Evolutionary conservation across 371 early-diverging fungal species (phyloP), one percentile per base, ranked within the genome.

Genomic region (Mortierella sp.): DNA sequence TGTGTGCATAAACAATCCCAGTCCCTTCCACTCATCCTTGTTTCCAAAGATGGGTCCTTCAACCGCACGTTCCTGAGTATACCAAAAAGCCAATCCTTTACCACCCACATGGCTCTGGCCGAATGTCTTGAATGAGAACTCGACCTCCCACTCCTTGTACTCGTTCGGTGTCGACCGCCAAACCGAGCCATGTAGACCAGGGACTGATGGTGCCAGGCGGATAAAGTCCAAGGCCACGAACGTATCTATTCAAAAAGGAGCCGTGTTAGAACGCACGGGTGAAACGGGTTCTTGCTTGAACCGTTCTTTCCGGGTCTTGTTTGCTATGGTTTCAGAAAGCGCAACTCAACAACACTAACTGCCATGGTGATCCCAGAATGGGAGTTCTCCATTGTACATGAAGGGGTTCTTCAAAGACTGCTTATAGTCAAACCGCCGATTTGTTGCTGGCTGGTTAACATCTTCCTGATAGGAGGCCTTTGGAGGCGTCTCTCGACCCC

Each of bases 11-110:
- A 90, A 85, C 52, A 94, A 68, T 30, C 86, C 89, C 39, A 93
- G 61, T 12, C 92, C 92, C 56, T 87, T 79, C 90, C 91, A 95
- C 44, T 83, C 64, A 67, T 94, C 94, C 52, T 81, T 79, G 54
- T 75, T 84, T 11, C 95, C 95, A 81, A 86, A 90, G 15, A 92
- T 79, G 11, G 90, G 89, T 2, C 94, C 95, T 11, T 80, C 66
- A 24, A 78, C 50, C 21, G 78, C 81, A 0, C 78, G 78, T 12
- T 91, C 89, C 56, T 87, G 80, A 2, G 92, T 87, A 71, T 94
- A 94, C 96, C 96, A 95, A 61, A 95, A 89, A 9, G 93, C 94
- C n/a, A 95, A 59, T n/a, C 96, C 96, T 46, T 90, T 86, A 28
- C 93, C 94, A n/a, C 96, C 94, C 37, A 86, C 71, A 49, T 82